These are phyloP conservation scores for Phaeodactylum tricornutum DNA, from an alignment of 108 stramenopile genomes.

Conservation along the genomic window DNA sequence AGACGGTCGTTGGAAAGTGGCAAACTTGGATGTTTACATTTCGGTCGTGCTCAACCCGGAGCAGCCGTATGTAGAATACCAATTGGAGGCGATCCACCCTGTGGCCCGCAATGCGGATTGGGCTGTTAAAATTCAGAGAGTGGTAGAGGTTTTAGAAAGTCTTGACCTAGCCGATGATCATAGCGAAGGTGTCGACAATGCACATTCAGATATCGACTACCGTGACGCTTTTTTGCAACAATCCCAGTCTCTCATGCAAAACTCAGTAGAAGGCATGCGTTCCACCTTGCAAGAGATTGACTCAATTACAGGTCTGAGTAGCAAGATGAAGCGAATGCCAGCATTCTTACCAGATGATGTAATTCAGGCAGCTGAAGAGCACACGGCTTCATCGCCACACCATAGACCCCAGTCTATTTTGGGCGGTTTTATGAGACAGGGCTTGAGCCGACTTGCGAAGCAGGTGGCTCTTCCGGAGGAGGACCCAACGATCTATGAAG, in stretches of 20 bases:
- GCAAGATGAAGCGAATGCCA: constrained; percentile 1
- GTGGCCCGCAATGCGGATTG: too few relatives aligned
- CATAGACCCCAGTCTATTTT: constrained; percentile 57
- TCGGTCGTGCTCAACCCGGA: constrained; percentile 19
- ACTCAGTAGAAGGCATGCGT: constrained; percentile 23
- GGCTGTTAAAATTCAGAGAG: too few relatives aligned
- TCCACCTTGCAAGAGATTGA: constrained; percentile 37
- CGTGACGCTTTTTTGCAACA: constrained; percentile 47
- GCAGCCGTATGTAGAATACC: constrained; percentile 2
- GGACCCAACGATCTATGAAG: constrained; percentile 21
- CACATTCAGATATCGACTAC: constrained; percentile 29
- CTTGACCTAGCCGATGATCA: too few relatives aligned
- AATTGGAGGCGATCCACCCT: too few relatives aligned
- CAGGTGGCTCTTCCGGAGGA: constrained; percentile 56
- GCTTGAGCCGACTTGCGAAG: constrained; percentile 51
- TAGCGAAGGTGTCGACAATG: too few relatives aligned
- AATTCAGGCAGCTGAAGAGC: neutral
- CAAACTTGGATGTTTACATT: constrained; percentile 23
- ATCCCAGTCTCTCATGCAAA: constrained; percentile 15
- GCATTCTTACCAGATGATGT: neutral
- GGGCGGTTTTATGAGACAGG: constrained; percentile 58
- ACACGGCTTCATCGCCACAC: too few relatives aligned
- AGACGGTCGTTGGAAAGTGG: constrained; percentile 8
- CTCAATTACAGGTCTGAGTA: constrained; percentile 12
- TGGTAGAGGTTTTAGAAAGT: too few relatives aligned